Evolutionary conservation across 768 basidiomycete species (phyloP).

Genomic region (Ramaria sp.): DNA sequence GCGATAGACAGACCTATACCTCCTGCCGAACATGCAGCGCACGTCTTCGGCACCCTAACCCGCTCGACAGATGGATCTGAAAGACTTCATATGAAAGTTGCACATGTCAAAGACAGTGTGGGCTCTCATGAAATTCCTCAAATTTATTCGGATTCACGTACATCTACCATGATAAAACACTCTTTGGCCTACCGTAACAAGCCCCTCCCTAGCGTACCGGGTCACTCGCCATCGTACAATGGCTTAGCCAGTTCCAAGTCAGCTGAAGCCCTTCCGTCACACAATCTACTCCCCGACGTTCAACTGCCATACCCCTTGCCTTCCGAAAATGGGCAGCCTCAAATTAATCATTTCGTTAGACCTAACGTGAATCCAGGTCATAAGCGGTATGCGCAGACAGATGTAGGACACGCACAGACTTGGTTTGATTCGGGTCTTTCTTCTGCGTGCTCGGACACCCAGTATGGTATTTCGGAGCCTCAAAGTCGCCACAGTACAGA

Average conservation of each 20-base stretch:
- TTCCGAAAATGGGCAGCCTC: neutral
- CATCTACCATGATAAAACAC: neutral
- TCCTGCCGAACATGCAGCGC: too few species aligned
- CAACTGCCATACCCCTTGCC: neutral
- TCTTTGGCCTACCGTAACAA: neutral
- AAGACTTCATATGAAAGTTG: neutral
- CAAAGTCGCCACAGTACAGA: neutral
- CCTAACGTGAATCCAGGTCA: neutral
- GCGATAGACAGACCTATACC: too few species aligned
- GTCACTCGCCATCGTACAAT: neutral
- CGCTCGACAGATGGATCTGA: neutral
- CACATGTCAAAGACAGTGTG: neutral
- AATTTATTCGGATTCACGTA: neutral
- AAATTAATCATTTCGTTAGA: neutral
- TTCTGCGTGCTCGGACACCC: neutral
- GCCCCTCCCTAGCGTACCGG: neutral
- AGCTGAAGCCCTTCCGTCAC: neutral
- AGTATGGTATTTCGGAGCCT: neutral
- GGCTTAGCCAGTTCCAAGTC: neutral
- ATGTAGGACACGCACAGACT: neutral
- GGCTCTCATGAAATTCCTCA: neutral
- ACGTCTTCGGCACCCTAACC: neutral
- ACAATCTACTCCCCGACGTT: neutral
- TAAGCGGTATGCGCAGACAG: neutral
- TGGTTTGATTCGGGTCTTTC: neutral